Base-by-base conservation (phyloP, 2,329 filamentous ascomycete species). In the Calonectria multiphialidica region DNA sequence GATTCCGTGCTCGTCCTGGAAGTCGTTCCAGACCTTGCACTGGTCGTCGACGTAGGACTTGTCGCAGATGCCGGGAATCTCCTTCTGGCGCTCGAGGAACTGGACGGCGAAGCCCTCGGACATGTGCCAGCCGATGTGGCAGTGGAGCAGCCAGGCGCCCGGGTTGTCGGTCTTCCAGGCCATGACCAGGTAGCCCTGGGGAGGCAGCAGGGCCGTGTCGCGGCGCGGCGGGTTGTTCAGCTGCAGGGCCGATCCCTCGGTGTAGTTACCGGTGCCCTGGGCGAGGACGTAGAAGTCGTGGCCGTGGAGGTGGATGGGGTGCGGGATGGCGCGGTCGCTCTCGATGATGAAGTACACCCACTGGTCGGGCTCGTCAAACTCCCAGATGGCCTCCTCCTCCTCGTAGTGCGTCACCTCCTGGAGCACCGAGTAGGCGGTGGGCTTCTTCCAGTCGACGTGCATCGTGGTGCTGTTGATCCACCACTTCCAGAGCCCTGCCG, bases 151-250 rank as follows among this genome's bases (percentile, higher is more conserved):
- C 87, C 87, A 89, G 0, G 82, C 80, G 0, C 88, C 88, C 1
- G 88, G 86, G 78, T 90, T 90, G 68, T 86, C 83, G 0, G 84
- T 84, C 75, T 87, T 80, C 73, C 88, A 87, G 2, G 86, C 88
- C 66, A 90, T 81, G n/a, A 88, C 85, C 4, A 89, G 66, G 78
- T 86, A 86, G 0, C 88, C 88, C 12, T 76, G 74, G 1, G 77
- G 78, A 1, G 84, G 85, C 2, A 90, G 82, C 73, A 87, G 84
- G 7, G 88, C 87, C 2, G 87, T 86, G 75, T 90, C 88, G 42
- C 89, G 84, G 12, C 89, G 86, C 30, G 87, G 84, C 1, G 89
- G 88, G 77, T 90, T 90, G 2, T 21, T 37, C 0, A 66, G 69
- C 18, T 78, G 69, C 1, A 77, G 18, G 13, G 30, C 61, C 1